Percentiles rank a stretch among this genome's conserved stretches.
Conservation (phyloP, 2,329 filamentous ascomycete genomes). For the Thelonectria blattea region DNA sequence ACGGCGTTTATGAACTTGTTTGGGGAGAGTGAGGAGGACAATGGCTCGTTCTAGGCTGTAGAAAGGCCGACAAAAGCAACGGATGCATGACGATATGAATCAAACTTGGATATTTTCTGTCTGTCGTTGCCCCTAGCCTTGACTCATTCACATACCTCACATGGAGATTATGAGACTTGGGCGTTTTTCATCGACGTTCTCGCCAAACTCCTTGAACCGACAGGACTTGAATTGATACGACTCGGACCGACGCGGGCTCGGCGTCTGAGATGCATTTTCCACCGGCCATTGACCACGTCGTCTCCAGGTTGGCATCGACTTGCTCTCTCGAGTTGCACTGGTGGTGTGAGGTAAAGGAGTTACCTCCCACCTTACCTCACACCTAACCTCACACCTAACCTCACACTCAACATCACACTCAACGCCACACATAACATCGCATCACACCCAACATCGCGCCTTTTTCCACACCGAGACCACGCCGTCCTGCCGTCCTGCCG, state of each 20-base stretch:
- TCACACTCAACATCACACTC: too few species aligned
- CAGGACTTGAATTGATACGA: background rate
- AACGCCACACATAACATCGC: too few species aligned
- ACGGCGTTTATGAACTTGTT: conserved; percentile 80
- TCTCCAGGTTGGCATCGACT: background rate
- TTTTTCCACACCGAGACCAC: too few species aligned
- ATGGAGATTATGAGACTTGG: background rate
- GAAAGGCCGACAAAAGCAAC: background rate
- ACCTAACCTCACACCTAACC: too few species aligned
- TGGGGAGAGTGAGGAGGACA: conserved; percentile 66
- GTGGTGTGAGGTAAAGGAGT: too few species aligned
- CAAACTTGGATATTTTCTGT: background rate
- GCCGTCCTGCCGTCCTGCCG: background rate
- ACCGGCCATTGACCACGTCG: too few species aligned
- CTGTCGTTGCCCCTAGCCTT: background rate
- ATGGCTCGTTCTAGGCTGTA: conserved; percentile 45
- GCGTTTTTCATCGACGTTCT: background rate
- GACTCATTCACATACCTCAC: background rate
- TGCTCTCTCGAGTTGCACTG: background rate
- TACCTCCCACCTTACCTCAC: too few species aligned
- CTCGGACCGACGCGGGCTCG: too few species aligned
- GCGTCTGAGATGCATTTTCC: too few species aligned
- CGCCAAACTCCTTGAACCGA: background rate
- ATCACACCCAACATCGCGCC: too few species aligned
- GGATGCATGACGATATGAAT: background rate